Percentiles rank a stretch among this genome's conserved stretches.
Conservation (phyloP, 176 grass and related monocot species). For the Bromus sterilis region DNA sequence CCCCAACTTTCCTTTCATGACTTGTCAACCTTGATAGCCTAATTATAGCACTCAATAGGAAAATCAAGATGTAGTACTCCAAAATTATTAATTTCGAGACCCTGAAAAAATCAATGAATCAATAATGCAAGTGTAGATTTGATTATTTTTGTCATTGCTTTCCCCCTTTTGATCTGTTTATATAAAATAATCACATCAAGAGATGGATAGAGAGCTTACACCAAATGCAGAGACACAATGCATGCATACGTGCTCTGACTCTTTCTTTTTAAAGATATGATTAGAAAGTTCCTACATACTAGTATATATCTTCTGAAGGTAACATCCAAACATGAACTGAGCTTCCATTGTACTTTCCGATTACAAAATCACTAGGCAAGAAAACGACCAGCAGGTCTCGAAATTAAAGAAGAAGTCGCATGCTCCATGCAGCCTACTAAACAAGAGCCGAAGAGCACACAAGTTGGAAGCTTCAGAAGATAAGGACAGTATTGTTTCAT, state of each 20-base stretch:
- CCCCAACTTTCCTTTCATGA: neutral
- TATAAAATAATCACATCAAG: neutral
- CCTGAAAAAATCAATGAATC: neutral
- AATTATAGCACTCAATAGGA: neutral
- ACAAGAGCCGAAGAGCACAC: neutral
- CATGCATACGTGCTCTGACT: conserved; percentile 9
- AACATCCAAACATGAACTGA: conserved; percentile 19
- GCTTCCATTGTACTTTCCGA: neutral
- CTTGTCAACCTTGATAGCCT: neutral
- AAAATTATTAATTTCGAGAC: neutral
- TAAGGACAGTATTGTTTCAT: neutral
- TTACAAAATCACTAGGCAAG: conserved; percentile 9
- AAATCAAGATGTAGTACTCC: neutral
- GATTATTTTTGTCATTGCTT: too few relatives aligned
- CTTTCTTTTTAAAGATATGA: neutral
- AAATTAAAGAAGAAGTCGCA: conserved; percentile 24
- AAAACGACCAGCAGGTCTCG: conserved; percentile 9
- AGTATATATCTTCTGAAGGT: neutral
- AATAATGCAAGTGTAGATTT: neutral
- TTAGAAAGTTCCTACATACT: conserved; percentile 4
- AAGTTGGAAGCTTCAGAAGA: conserved; percentile 3
- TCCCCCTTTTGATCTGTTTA: too few relatives aligned
- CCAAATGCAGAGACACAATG: conserved; percentile 9
- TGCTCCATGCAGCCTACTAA: neutral
- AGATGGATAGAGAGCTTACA: neutral